Conservation (phyloP, 345 rosid species). For the Linum usitatissimum region DNA sequence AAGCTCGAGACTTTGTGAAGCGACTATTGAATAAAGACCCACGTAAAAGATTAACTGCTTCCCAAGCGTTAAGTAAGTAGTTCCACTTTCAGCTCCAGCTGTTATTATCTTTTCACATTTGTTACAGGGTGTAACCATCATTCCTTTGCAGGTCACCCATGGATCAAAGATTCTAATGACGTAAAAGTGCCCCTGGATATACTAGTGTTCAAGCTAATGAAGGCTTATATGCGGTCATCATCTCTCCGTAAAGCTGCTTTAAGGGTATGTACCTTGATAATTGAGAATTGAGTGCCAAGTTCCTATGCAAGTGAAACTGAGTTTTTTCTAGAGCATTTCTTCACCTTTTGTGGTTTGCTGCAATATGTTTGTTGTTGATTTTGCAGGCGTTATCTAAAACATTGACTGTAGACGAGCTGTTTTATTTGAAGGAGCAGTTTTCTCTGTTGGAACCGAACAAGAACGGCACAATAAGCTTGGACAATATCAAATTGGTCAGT, state of each 20-base stretch:
- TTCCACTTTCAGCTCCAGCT: background rate
- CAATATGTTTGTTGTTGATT: background rate
- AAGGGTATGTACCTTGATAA: slow-evolving; percentile 20
- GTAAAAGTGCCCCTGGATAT: slow-evolving; percentile 53
- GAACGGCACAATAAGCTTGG: slow-evolving; percentile 64
- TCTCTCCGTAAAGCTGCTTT: slow-evolving; percentile 76
- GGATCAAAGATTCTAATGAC: slow-evolving; percentile 54
- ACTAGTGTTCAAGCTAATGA: slow-evolving; percentile 65
- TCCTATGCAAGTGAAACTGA: no score
- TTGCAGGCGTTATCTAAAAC: slow-evolving; percentile 89
- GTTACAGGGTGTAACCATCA: slow-evolving; percentile 4
- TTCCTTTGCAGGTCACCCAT: slow-evolving; percentile 69
- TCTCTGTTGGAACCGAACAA: slow-evolving; percentile 67
- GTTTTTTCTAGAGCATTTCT: no score
- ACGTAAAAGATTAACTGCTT: slow-evolving; percentile 95
- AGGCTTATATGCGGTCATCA: slow-evolving; percentile 57
- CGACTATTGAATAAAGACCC: slow-evolving; percentile 91
- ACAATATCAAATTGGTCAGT: slow-evolving; percentile 61
- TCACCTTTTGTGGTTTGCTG: no score
- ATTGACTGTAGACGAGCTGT: slow-evolving; percentile 70
- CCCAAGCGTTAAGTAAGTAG: slow-evolving; percentile 78
- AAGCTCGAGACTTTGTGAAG: slow-evolving; percentile 84
- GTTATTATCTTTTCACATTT: background rate
- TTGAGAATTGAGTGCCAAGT: no score
- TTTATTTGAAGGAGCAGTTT: slow-evolving; percentile 70